Evolutionary conservation across 495 filamentous ascomycete genomes (phyloP), one percentile per base, ranked within the genome.

Genomic region (Amphirosellinia nigrospora): DNA sequence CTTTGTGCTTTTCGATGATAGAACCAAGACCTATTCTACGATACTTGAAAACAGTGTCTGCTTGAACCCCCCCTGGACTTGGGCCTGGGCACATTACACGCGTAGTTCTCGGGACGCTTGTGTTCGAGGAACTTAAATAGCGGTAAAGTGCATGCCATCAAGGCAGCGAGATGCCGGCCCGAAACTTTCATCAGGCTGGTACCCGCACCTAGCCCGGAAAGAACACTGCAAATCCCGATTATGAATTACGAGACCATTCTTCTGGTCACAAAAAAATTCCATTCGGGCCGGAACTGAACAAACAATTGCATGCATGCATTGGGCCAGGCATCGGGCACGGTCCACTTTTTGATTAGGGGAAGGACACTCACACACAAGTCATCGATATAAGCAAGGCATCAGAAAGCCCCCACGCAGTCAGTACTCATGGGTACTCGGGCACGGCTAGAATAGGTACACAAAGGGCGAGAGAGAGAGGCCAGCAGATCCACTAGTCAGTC

Each of bases 401-500:
- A 38, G 3, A 60, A 34, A 62, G 39, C 39, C 39, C 26, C 34
- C 13, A 45, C 26, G 21, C 6, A 28, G 39, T 62, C 39, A 23
- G 36, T 26, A 41, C 9, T 39, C 36, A 36, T 58, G 32, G 32
- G 55, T 36, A 36, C 34, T 58, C 34, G 30, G 50, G 30, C 50
- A 53, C 26, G 26, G 16, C n/a, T 30, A 53, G 48, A 53, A 53
- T 41, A 39, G 7, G 56, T 26, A 60, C 23, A 15, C 56, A 26
- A 60, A 60, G n/a, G n/a, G n/a, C n/a, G n/a, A n/a, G n/a, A 23
- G 36, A 32, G 32, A 38, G 56, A 36, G 19, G 5, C 56, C 41
- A 21, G n/a, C 19, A 52, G 10, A 45, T 30, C 23, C 48, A 53
- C 63, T 66, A 66, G 64, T 66, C 64, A 56, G 50, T 56, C n/a